Evolutionary conservation across 805 yeast species (phyloP).

Genomic region (Hanseniaspora vineae): DNA sequence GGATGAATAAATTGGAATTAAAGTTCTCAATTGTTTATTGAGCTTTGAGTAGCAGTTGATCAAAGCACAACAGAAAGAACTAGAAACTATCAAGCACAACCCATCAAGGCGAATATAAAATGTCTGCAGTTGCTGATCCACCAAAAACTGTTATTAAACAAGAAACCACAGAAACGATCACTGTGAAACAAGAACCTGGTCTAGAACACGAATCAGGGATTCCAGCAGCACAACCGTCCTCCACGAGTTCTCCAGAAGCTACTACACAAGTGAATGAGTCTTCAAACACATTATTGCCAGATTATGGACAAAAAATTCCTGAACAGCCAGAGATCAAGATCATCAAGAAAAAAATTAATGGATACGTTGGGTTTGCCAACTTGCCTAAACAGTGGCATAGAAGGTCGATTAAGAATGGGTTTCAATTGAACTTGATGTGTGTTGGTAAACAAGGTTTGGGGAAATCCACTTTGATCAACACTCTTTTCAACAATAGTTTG

Average conservation of each 20-base stretch:
- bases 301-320: conserved; percentile 19
- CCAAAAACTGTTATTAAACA: neutral
- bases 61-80: neutral
- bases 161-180: neutral
- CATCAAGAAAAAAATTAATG: conserved; percentile 63
- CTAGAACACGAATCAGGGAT: no score
- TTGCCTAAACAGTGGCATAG: conserved; percentile 98
- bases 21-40: no score
- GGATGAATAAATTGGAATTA: no score
- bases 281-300: neutral
- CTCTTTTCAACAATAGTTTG: conserved; percentile 64
- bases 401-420: conserved; percentile 81
- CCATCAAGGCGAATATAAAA: neutral
- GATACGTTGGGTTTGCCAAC: conserved; percentile 94
- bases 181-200: conserved; percentile 2
- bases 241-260: no score
- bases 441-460: conserved; percentile 92
- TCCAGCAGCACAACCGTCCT: no score
- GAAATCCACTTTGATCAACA: conserved; percentile 81
- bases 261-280: no score
- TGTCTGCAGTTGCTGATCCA: neutral
- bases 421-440: conserved; percentile 75
- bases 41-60: no score
- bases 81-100: no score
- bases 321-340: conserved; percentile 37